phyloP scores from a whole-genome alignment of 1,139 yeast species.

The Nakaseomyces bracarensis region DNA sequence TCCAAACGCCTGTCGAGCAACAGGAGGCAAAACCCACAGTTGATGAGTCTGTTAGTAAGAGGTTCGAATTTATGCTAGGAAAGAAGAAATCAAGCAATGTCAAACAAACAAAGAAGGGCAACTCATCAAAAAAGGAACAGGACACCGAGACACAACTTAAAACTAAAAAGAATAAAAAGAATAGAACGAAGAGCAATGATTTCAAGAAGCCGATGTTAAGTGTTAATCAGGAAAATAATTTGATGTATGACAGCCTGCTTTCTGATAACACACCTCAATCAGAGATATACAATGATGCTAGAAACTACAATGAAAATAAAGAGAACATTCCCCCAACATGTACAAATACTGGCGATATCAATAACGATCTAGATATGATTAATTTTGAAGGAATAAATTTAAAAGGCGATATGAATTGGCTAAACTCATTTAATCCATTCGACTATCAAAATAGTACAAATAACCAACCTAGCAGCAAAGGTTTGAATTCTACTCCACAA shows the following conservation, averaged over 20 bases:
- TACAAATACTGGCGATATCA: background rate
- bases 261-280: conserved; percentile 1
- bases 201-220: background rate
- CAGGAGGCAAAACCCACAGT: conserved; percentile 11
- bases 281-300: background rate
- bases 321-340: conserved; percentile 29
- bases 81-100: conserved; percentile 26
- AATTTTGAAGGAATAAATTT: conserved; percentile 16
- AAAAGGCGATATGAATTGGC: conserved; percentile 21
- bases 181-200: conserved; percentile 7
- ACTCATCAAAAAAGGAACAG: background rate
- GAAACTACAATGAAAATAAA: conserved; percentile 15
- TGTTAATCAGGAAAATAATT: background rate
- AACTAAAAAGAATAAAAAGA: conserved; percentile 3
- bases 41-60: conserved; percentile 29
- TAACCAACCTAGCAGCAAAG: conserved; percentile 11
- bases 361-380: conserved; percentile 17
- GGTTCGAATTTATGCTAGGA: conserved; percentile 31
- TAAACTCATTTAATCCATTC: conserved; percentile 20
- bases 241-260: background rate
- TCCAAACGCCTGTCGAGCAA: conserved; percentile 16
- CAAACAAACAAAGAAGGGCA: conserved; percentile 21
- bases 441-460: conserved; percentile 12
- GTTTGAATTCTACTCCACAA: conserved; percentile 33
- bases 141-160: conserved; percentile 1